Base-by-base conservation (phyloP, 257 asterid genomes). In the Nicotiana benthamiana region DNA sequence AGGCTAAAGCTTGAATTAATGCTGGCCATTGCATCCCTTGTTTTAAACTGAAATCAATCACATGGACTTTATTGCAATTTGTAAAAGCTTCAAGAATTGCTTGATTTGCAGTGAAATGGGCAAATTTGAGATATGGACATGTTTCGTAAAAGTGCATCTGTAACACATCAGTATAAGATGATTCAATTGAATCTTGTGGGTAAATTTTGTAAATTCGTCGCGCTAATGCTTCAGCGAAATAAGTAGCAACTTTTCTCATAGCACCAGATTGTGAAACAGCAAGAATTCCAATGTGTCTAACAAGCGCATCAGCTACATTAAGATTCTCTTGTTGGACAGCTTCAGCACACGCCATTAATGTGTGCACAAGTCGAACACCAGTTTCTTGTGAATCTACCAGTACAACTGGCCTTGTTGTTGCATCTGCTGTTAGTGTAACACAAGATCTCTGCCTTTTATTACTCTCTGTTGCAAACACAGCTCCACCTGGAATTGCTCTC, bases 1-100 rank as follows among this genome's bases (percentile, higher is more conserved):
- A 18, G 18, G 97, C 94, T 18, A 93, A 83, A 0, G 96, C 97
- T 83, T 93, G 97, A 91, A 93, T 86, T 62, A 91, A 84, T 1
- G 92, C 94, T 4, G 97, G 97, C 97, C 97, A 93, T 63, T 93
- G 97, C 96, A 90, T 90, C 83, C 97, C 97, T 66, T 93, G 96
- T 30, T 89, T 88, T 83, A 93, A 83, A 40, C 96, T 89, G 59
- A 93, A 91, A 84, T 93, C 97, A 20, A 93, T 84, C 5, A 93
- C 96, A 18, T 93, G 97, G 46, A 93, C 97, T 11, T 88, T 81
- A 30, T 17, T 77, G 3, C 87, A 86, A n/a, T 90, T 90, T 0
- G 89, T 86, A 72, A 93, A 93, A 3, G 97, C 94, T 51, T 92
- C 97, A 7, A 93, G 85, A 17, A 93, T 93, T 0, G 97, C 97